A percentile compares a stretch with the other conserved stretches of the same genome.
Evolutionary conservation across 805 yeast genomes (phyloP).

Genomic region (Nakazawaea populi): DNA sequence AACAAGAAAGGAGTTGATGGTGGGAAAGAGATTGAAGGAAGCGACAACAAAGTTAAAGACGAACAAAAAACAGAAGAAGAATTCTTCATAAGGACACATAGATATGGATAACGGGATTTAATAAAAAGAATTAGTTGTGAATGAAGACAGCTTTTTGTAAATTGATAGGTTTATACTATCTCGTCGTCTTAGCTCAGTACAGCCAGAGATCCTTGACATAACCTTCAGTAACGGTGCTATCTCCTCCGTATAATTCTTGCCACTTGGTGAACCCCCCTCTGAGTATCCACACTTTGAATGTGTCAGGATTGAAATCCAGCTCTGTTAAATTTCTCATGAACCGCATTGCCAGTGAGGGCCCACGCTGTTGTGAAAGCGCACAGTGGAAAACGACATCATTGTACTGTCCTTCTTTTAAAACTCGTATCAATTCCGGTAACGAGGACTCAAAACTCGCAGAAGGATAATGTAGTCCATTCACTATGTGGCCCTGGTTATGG

Average conservation of each 20-base stretch:
- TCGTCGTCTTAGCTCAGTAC: not conserved
- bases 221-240: conserved; percentile 54
- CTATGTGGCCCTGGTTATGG: conserved; percentile 48
- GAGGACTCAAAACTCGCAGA: conserved; percentile 35
- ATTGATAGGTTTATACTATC: too few relatives aligned
- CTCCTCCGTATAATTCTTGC: conserved; percentile 73
- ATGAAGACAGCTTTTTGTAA: too few relatives aligned
- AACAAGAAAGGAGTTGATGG: conserved; percentile 35
- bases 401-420: conserved; percentile 25
- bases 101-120: too few relatives aligned
- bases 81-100: not conserved
- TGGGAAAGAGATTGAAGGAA: conserved; percentile 56
- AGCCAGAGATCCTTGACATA: conserved; percentile 39
- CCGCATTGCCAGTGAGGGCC: conserved; percentile 76
- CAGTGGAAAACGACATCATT: conserved; percentile 81
- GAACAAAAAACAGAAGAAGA: conserved; percentile 8
- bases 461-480: conserved; percentile 50
- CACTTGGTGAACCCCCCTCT: conserved; percentile 83
- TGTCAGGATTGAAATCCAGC: conserved; percentile 19
- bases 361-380: conserved; percentile 85
- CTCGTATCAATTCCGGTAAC: conserved; percentile 31
- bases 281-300: conserved; percentile 59
- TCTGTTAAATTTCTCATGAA: conserved; percentile 44
- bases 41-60: conserved; percentile 48
- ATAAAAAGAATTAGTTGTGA: too few relatives aligned